Base-by-base conservation (phyloP, 768 basidiomycete species). In the Candolleomyces eurysporus region DNA sequence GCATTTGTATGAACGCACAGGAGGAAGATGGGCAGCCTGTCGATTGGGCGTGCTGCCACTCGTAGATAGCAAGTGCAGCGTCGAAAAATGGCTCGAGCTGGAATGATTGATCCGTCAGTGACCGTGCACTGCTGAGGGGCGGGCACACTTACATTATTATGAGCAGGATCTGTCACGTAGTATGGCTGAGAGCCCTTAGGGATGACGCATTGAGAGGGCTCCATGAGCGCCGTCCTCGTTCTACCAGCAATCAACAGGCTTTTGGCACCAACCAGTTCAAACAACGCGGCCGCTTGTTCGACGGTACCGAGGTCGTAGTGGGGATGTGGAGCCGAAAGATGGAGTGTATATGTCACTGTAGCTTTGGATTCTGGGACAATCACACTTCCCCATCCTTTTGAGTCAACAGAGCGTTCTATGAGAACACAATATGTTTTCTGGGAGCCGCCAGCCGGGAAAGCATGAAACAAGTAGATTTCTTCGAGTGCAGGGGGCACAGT, bases 321-420 rank as follows among this genome's bases (percentile, higher is more conserved):
- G 0, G 81, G 82, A 64, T 83, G 82, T 0, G 81, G 81, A 3
- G 80, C 81, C 2, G 79, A 75, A 19, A 83, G 61, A 60, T 83
- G 81, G 39, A 81, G 59, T 54, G 66, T 52, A 13, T 75, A 73
- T 26, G 67, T 59, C 0, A 72, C 66, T 4, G 61, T 64, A 8
- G 58, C 51, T 26, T 56, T 68, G 7, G 69, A 67, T 5, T 70
- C 65, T 5, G 76, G 72, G 9, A 76, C 76, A 14, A 70, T 67
- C 16, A 78, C 61, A 6, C 72, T 61, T 0, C 77, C 78, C 78
- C 77, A 79, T 57, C 78, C 78, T 56, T 48, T 56, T 22, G 66
- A 67, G 49, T 16, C 49, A 61, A 39, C 62, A 50, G 26, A 63
- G 32, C 19, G 59, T 59, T 78, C 77, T 0, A 69, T 70, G 0